Evolutionary conservation across 176 grass and related monocot species (phyloP), one percentile per base, ranked within the genome.

Genomic region (Saccharum officinarum): DNA sequence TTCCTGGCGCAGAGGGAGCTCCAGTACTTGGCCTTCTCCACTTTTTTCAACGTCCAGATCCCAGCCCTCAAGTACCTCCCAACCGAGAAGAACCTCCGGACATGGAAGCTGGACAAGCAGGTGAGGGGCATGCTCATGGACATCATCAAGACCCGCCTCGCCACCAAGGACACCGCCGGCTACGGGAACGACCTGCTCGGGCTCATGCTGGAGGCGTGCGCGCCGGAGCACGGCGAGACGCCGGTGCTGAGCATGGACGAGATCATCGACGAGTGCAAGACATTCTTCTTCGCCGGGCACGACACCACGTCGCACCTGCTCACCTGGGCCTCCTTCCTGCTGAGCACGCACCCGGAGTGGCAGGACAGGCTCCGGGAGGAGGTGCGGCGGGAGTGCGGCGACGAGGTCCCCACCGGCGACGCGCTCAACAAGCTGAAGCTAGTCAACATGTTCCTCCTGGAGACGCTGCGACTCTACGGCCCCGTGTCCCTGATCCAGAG

Each of bases 261-360:
- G 71, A 88, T 91, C 62, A 72, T 91, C 6, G 85, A 85, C 1
- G 85, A 91, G 66, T 88, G 86, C 90, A 91, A 91, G 77, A 91
- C 82, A 4, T 91, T 91, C 86, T 88, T 82, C 86, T 78, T 91
- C 8, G 86, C 82, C 0, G 86, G 89, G 3, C 73, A 92, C 2
- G 90, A 88, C n/a, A 86, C 86, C 18, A 86, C 86, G 6, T 67
- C 81, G 0, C 69, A 80, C 14, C 55, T 69, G 1, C 81, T 91
- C 14, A 76, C 81, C 14, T 91, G 89, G 85, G 25, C 75, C 9
- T 59, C 50, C 6, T 85, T 87, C 41, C 34, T 91, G 1, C 12
- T 91, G 3, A 77, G 85, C 54, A 81, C 82, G 16, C 77, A 84
- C 47, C 70, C 4, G 0, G 69, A 84, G 4, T 91, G 89, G 85